phyloP scores from a whole-genome alignment of 306 rosid genomes.

The Trichosanthes cucumerina region DNA sequence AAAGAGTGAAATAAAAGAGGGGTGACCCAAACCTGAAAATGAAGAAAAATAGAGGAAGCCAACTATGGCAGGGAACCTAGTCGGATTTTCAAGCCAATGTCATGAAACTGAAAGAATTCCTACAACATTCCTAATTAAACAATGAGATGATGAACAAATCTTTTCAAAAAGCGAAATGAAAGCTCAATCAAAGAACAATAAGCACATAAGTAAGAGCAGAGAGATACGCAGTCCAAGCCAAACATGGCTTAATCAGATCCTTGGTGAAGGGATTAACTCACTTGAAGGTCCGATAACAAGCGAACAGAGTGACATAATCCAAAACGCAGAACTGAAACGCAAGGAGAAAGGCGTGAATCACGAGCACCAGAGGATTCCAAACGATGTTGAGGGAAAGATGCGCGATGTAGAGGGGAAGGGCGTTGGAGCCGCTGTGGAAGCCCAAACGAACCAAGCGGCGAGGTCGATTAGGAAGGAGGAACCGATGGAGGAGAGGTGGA shows the following conservation, averaged over 20 bases:
- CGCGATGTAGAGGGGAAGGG: too few relatives aligned
- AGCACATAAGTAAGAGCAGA: too few relatives aligned
- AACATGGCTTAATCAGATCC: slow-evolving; percentile 42
- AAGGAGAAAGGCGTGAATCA: slow-evolving; percentile 22
- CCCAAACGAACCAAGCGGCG: slow-evolving; percentile 73
- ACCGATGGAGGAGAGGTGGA: slow-evolving; percentile 30
- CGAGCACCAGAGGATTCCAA: slow-evolving; percentile 61
- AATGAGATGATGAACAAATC: too few relatives aligned
- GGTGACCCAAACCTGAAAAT: too few relatives aligned
- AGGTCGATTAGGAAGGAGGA: slow-evolving; percentile 53
- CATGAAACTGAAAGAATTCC: too few relatives aligned
- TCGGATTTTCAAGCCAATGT: too few relatives aligned
- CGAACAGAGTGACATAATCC: slow-evolving; percentile 29
- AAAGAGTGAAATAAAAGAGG: too few relatives aligned
- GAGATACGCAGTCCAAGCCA: slow-evolving; percentile 36
- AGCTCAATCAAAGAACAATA: too few relatives aligned
- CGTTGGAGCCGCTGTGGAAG: slow-evolving; percentile 25
- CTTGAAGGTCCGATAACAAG: slow-evolving; percentile 30
- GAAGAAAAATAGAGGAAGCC: too few relatives aligned
- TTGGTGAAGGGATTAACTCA: slow-evolving; percentile 43
- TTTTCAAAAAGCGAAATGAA: too few relatives aligned
- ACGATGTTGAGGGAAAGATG: slow-evolving; percentile 28
- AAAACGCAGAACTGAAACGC: slow-evolving; percentile 23
- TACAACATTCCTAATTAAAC: too few relatives aligned
- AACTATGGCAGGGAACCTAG: too few relatives aligned